phyloP scores from a whole-genome alignment of 495 filamentous ascomycete genomes.

The Xylaria castorea region DNA sequence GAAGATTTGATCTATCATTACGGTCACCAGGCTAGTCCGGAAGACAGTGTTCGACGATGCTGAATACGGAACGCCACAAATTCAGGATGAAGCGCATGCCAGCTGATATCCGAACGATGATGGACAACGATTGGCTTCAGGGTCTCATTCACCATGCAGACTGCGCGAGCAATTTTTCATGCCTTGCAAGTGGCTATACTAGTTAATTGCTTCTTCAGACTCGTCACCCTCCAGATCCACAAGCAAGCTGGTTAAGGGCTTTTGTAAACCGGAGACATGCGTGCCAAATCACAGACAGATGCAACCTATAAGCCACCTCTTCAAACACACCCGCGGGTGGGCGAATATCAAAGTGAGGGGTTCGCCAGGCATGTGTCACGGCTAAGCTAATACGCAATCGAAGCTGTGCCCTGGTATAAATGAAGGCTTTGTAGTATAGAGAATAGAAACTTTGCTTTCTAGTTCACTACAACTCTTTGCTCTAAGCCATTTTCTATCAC shows the following conservation, averaged over 20 bases:
- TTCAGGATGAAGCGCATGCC: not conserved
- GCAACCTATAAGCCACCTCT: conserved; percentile 6
- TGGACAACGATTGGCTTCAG: not conserved
- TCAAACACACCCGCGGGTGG: conserved; percentile 10
- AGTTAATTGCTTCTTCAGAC: conserved; percentile 12
- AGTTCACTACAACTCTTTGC: not conserved
- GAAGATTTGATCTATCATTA: not conserved
- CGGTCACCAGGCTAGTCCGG: not conserved
- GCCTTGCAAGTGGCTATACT: not conserved
- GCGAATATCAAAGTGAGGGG: conserved; percentile 16
- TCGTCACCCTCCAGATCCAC: not conserved
- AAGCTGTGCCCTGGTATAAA: conserved; percentile 18
- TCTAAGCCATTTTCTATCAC: not conserved
- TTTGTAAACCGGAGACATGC: not conserved
- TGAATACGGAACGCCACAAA: conserved; percentile 1
- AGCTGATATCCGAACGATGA: not conserved
- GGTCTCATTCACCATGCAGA: not conserved
- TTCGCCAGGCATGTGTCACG: not conserved
- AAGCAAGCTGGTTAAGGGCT: too few species aligned
- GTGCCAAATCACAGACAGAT: not conserved
- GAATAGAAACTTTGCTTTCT: not conserved
- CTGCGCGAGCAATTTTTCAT: not conserved
- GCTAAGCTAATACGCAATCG: not conserved
- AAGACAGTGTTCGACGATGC: not conserved
- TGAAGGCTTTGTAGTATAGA: not conserved